These are phyloP conservation scores for Ascochyta koolunga DNA, from an alignment of 2,329 filamentous ascomycete genomes.

Conservation along the genomic window DNA sequence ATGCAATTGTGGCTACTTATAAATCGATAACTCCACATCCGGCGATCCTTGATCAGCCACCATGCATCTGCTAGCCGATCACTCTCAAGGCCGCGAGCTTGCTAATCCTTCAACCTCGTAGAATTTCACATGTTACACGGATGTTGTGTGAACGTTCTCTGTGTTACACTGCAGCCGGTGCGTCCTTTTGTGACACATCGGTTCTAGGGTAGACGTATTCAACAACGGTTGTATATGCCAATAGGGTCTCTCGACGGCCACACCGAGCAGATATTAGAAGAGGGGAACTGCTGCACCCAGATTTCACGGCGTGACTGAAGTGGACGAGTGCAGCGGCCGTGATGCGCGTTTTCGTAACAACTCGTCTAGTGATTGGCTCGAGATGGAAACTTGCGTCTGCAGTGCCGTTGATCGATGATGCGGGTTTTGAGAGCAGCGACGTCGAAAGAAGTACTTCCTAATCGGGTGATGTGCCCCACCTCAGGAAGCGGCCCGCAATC, in stretches of 20 bases:
- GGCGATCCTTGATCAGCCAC: slow-evolving; percentile 4
- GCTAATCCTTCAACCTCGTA: not conserved
- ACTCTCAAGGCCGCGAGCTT: not conserved
- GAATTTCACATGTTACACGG: not conserved
- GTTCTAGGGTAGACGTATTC: not conserved
- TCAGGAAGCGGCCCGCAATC: slow-evolving; percentile 11
- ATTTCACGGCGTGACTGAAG: not conserved
- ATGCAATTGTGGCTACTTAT: not conserved
- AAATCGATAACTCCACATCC: not conserved
- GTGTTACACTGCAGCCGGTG: slow-evolving; percentile 1
- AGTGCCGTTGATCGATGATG: slow-evolving; percentile 21
- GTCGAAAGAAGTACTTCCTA: slow-evolving; percentile 2
- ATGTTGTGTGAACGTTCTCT: not conserved
- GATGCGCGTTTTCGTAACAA: not conserved
- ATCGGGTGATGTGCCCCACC: not conserved
- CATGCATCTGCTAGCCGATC: slow-evolving; percentile 12
- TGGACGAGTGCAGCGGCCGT: not conserved
- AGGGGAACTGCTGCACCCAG: slow-evolving; percentile 4
- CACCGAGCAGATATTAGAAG: not conserved
- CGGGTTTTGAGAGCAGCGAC: slow-evolving; percentile 10
- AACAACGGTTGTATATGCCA: not conserved
- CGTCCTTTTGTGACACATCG: not conserved
- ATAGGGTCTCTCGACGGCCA: not conserved
- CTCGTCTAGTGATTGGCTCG: slow-evolving; percentile 3
- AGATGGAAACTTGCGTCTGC: not conserved